phyloP scores from a whole-genome alignment of 2,329 filamentous ascomycete species.

The Aspergillus hiratsukae region DNA sequence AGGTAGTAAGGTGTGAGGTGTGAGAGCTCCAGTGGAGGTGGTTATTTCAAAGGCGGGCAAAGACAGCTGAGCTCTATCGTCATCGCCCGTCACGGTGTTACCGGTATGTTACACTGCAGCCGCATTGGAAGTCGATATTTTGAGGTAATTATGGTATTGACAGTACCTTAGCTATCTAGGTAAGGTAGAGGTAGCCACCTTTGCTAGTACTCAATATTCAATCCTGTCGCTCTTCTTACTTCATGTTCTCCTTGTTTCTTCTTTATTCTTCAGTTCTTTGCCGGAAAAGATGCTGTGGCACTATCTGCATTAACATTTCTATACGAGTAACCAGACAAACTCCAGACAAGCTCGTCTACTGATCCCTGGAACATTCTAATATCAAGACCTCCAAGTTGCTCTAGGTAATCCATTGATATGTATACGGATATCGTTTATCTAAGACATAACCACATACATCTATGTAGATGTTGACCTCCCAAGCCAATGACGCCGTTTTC shows the following conservation, averaged over 20 bases:
- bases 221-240: background rate
- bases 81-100: conserved; percentile 12
- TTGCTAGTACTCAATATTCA: background rate
- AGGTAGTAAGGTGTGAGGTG: background rate
- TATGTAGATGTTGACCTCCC: background rate
- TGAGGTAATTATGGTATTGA: conserved; percentile 2
- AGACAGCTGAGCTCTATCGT: conserved; percentile 23
- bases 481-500: background rate
- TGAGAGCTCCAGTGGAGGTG: background rate
- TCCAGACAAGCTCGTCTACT: background rate
- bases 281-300: too few species aligned
- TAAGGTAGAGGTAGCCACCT: background rate
- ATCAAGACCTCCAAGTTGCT: background rate
- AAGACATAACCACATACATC: background rate
- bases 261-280: too few species aligned
- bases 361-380: background rate
- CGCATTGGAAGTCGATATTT: background rate
- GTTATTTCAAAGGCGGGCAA: background rate
- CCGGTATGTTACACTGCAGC: conserved; percentile 1
- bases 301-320: too few species aligned
- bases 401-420: background rate
- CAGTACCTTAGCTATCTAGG: background rate
- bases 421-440: background rate
- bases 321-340: background rate
- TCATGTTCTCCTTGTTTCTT: too few species aligned